phyloP scores from a whole-genome alignment of 257 asterid genomes.

The Orobanche coerulescens region DNA sequence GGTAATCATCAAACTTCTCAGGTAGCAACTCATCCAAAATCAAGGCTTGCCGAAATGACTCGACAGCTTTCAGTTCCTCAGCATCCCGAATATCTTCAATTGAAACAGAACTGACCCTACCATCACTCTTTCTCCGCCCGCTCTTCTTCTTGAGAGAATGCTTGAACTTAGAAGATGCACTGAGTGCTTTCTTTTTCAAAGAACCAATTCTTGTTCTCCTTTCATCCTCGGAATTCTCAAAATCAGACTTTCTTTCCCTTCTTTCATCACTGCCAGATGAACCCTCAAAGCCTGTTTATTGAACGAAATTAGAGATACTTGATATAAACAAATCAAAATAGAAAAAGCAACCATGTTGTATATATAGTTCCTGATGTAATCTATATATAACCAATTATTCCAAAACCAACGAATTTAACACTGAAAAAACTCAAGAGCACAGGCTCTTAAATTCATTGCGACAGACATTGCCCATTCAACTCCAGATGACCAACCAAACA shows the following conservation, averaged over 20 bases:
- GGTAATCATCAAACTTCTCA: constrained; percentile 83
- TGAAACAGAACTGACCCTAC: constrained; percentile 77
- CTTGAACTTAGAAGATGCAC: constrained; percentile 87
- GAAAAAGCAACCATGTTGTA: neutral
- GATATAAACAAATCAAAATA: neutral
- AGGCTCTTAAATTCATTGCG: neutral
- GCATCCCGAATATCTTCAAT: constrained; percentile 93
- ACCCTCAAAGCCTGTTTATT: constrained; percentile 74
- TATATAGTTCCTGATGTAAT: constrained; percentile 12
- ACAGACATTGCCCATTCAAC: neutral
- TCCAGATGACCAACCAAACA: too few species aligned
- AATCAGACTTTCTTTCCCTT: constrained; percentile 82
- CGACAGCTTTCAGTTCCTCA: constrained; percentile 80
- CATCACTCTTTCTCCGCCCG: constrained; percentile 75
- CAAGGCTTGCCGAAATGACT: constrained; percentile 78
- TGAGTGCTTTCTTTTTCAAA: constrained; percentile 85
- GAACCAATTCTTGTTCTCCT: constrained; percentile 77
- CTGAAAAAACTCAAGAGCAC: neutral
- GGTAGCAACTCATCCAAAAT: constrained; percentile 79
- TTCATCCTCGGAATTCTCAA: constrained; percentile 95
- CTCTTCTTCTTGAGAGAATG: constrained; percentile 93
- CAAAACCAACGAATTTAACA: neutral
- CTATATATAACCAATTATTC: neutral
- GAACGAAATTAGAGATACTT: constrained; percentile 16
- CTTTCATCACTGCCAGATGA: constrained; percentile 82